phyloP scores from a whole-genome alignment of 108 stramenopile genomes.

The Cyclotella baltica region DNA sequence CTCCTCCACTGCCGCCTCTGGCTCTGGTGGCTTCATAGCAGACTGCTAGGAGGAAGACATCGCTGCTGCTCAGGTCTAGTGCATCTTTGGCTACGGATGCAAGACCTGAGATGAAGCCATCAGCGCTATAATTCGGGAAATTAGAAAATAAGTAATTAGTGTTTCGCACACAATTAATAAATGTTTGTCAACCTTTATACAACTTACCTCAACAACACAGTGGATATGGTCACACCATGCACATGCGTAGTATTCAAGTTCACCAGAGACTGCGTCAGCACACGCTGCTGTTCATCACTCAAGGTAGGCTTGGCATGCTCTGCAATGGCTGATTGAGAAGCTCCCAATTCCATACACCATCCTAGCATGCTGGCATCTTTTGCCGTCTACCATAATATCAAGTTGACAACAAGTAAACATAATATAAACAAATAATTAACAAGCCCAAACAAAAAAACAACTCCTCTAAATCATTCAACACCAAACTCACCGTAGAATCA shows the following conservation, averaged over 20 bases:
- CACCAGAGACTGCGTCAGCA: constrained; percentile 88
- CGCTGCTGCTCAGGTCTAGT: constrained; percentile 88
- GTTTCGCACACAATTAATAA: neutral
- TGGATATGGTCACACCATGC: constrained; percentile 89
- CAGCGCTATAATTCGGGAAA: constrained; percentile 49
- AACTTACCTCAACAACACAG: constrained; percentile 69
- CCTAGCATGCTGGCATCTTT: constrained; percentile 90
- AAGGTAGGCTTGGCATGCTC: constrained; percentile 86
- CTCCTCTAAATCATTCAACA: neutral
- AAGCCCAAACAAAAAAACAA: too few species aligned
- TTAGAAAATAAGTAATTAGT: neutral
- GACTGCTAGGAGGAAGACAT: constrained; percentile 86
- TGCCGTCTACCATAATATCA: constrained; percentile 64
- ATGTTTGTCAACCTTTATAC: neutral
- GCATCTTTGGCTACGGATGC: constrained; percentile 93
- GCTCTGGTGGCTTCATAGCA: constrained; percentile 84
- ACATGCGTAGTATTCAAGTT: constrained; percentile 79
- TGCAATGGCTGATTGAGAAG: constrained; percentile 92
- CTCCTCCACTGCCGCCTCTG: constrained; percentile 22
- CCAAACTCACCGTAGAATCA: constrained; percentile 77
- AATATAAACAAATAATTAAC: too few species aligned
- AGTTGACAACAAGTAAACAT: too few species aligned
- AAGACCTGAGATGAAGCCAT: constrained; percentile 93
- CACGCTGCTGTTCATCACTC: constrained; percentile 83
- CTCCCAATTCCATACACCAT: constrained; percentile 93